Evolutionary conservation across 164 flowering plant species (phyloP).

Genomic region (Nelumbo lutea): DNA sequence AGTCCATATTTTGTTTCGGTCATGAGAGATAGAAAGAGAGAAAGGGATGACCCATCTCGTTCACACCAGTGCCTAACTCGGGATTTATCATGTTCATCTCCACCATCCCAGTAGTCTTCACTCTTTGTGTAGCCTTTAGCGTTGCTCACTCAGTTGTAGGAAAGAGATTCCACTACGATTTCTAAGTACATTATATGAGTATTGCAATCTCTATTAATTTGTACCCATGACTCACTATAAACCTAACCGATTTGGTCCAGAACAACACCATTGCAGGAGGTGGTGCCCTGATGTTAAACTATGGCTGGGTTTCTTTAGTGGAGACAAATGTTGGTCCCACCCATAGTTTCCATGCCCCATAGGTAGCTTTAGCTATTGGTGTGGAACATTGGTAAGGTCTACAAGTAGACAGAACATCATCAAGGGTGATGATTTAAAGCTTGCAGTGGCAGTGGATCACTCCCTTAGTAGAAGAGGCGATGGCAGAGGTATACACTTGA

Average conservation of each 20-base stretch:
- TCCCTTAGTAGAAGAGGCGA: constrained; percentile 51
- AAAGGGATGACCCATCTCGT: constrained; percentile 29
- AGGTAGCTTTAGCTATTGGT: constrained; percentile 51
- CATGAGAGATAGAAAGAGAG: too few species aligned
- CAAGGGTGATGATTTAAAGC: constrained; percentile 22
- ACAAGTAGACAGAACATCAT: constrained; percentile 35
- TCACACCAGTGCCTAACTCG: constrained; percentile 23
- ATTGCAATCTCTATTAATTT: constrained; percentile 53
- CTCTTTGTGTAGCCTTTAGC: constrained; percentile 50
- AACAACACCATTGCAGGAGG: constrained; percentile 41
- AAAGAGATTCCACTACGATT: constrained; percentile 35
- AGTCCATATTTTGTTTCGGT: too few species aligned
- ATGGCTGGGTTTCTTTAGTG: constrained; percentile 26
- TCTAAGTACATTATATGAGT: constrained; percentile 42
- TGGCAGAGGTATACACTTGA: constrained; percentile 43
- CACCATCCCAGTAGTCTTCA: constrained; percentile 21
- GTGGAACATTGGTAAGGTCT: constrained; percentile 62
- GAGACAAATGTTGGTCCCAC: constrained; percentile 53
- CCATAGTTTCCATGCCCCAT: constrained; percentile 51
- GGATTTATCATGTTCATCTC: constrained; percentile 34
- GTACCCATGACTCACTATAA: constrained; percentile 43
- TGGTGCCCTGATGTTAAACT: constrained; percentile 51
- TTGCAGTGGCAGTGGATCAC: constrained; percentile 55
- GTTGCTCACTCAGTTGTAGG: constrained; percentile 36
- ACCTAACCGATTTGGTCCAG: constrained; percentile 36